Percentiles rank a stretch among this genome's conserved stretches.
Conservation (phyloP, 2,329 filamentous ascomycete genomes). For the Triangularia verruculosa region DNA sequence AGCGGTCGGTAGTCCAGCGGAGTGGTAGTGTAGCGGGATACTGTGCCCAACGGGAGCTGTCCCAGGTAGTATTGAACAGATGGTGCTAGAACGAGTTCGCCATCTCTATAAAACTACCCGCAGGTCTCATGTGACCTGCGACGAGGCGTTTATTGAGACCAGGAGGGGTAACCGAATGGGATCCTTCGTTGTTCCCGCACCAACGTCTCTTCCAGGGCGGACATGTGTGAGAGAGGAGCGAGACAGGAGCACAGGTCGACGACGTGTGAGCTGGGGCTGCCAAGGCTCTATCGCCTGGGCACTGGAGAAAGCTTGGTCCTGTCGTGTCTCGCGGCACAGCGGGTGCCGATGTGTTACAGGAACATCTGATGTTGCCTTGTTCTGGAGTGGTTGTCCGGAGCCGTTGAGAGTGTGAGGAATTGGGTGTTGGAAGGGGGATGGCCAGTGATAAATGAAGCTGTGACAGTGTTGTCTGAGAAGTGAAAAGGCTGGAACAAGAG, state of each 20-base stretch:
- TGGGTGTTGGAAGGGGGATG: background rate
- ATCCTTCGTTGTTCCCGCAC: background rate
- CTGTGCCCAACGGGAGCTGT: background rate
- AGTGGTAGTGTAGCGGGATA: background rate
- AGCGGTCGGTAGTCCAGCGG: background rate
- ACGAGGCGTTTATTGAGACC: background rate
- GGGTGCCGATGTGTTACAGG: background rate
- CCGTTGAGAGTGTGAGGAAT: background rate
- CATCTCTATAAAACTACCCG: background rate
- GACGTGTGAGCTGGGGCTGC: slow-evolving; percentile 10
- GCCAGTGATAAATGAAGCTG: background rate
- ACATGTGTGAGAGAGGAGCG: background rate
- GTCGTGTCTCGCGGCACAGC: slow-evolving; percentile 20
- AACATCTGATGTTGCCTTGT: background rate
- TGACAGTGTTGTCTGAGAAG: background rate
- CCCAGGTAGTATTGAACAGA: background rate
- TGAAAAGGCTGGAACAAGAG: background rate
- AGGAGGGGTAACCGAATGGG: background rate
- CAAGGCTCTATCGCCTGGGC: slow-evolving; percentile 16
- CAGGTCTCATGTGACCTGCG: background rate
- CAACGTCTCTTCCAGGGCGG: background rate
- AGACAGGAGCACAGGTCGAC: background rate
- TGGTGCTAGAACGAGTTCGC: background rate
- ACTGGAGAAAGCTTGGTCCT: slow-evolving; percentile 24
- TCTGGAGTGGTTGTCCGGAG: background rate